Percentiles rank a stretch among this genome's conserved stretches.
These are phyloP conservation scores for Populus euphratica DNA, from an alignment of 345 rosid species.

Conservation along the genomic window DNA sequence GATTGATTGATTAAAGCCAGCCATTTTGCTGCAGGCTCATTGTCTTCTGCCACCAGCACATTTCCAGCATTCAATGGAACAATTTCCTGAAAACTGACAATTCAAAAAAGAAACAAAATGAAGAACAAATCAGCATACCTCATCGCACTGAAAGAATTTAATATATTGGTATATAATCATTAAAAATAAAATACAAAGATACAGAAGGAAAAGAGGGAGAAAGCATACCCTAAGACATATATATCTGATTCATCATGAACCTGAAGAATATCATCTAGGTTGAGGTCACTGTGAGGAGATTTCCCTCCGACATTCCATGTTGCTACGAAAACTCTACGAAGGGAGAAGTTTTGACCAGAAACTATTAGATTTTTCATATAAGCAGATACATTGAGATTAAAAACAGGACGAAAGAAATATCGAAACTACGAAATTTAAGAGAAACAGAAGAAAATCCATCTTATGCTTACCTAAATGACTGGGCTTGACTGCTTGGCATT, in stretches of 20 bases:
- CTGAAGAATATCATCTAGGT: constrained; percentile 69
- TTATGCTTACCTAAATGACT: constrained; percentile 55
- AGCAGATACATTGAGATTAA: neutral
- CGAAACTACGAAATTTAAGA: neutral
- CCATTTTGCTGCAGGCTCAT: constrained; percentile 95
- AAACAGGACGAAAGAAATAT: neutral
- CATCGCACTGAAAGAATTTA: neutral
- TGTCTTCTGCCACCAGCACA: constrained; percentile 85
- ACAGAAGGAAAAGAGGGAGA: constrained; percentile 1
- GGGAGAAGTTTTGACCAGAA: constrained; percentile 4
- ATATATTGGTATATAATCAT: neutral
- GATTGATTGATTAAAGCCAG: constrained; percentile 67
- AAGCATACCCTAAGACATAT: constrained; percentile 73
- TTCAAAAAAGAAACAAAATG: neutral
- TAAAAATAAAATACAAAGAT: neutral
- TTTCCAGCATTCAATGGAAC: constrained; percentile 98
- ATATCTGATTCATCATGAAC: constrained; percentile 57
- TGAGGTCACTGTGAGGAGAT: constrained; percentile 58
- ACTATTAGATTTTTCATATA: neutral
- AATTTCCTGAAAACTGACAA: constrained; percentile 85
- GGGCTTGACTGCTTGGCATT: constrained; percentile 42
- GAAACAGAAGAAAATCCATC: neutral
- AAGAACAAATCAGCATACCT: neutral
- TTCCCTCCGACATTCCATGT: constrained; percentile 99
- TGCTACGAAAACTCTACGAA: constrained; percentile 70